Evolutionary conservation across 116 monocot species (phyloP).

Genomic region (Papilionanthe hybrid): DNA sequence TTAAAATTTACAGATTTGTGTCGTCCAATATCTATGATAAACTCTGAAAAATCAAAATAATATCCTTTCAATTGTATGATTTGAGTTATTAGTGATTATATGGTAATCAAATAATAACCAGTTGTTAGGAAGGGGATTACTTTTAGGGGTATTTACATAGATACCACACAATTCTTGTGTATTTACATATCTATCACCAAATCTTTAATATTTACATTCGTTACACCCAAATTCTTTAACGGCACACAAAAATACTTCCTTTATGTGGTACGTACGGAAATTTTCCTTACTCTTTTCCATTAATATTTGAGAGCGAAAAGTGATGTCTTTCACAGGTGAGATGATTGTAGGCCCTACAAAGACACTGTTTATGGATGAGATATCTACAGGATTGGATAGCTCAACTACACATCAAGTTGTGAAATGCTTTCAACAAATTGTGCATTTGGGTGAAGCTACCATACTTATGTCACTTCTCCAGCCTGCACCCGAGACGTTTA

Average conservation of each 20-base stretch:
- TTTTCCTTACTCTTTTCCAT: neutral
- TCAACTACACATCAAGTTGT: constrained; percentile 76
- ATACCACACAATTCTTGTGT: too few relatives aligned
- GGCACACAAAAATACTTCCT: too few relatives aligned
- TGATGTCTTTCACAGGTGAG: constrained; percentile 36
- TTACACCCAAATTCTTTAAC: too few relatives aligned
- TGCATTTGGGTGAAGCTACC: constrained; percentile 55
- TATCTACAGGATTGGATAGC: constrained; percentile 78
- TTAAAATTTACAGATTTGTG: too few relatives aligned
- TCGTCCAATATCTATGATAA: too few relatives aligned
- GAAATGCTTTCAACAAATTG: constrained; percentile 58
- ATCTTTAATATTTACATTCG: too few relatives aligned
- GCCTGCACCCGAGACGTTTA: constrained; percentile 68
- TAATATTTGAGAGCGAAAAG: neutral
- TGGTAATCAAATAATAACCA: too few relatives aligned
- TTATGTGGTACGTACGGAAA: too few relatives aligned
- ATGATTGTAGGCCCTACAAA: constrained; percentile 69
- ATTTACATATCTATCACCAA: too few relatives aligned
- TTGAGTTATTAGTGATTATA: too few relatives aligned
- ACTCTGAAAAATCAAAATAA: too few relatives aligned
- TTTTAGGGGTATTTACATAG: neutral
- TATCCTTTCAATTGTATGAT: too few relatives aligned
- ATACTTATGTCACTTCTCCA: constrained; percentile 76
- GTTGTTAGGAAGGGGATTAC: neutral
- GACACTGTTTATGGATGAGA: constrained; percentile 77